Percentiles rank a stretch among this genome's conserved stretches.
phyloP scores from a whole-genome alignment of 169 alveolate genomes.

The Eimeria maxima region DNA sequence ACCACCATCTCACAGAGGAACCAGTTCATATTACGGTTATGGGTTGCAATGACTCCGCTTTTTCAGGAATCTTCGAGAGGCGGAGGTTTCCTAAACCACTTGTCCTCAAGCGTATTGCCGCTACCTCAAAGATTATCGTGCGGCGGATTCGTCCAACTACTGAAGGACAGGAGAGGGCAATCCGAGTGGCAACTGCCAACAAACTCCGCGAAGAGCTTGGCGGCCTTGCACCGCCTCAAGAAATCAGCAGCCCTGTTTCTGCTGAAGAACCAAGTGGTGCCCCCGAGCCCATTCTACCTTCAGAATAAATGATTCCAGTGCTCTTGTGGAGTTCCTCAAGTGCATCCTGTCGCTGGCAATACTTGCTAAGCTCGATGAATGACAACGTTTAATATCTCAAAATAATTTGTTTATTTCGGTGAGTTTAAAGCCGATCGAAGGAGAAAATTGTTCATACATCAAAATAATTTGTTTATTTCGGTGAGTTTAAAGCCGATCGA shows the following conservation, averaged over 20 bases:
- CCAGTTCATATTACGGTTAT: not conserved
- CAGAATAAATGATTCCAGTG: not conserved
- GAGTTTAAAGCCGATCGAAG: not conserved
- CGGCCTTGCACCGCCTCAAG: not conserved
- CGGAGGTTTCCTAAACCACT: constrained; percentile 24
- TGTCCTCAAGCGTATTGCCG: constrained; percentile 28
- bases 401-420: not conserved
- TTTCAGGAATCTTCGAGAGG: constrained; percentile 62
- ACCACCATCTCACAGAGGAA: not conserved
- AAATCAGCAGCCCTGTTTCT: not conserved
- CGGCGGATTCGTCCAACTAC: not conserved
- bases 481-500: not conserved
- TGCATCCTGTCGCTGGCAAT: not conserved
- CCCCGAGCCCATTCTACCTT: not conserved
- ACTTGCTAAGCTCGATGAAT: not conserved
- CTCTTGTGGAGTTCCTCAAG: not conserved
- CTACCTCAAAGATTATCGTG: not conserved
- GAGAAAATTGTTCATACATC: not conserved
- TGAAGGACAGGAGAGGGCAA: constrained; percentile 33
- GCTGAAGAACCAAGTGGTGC: not conserved
- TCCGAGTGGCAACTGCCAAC: not conserved
- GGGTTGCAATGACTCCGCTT: not conserved
- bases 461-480: not conserved
- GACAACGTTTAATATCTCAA: not conserved
- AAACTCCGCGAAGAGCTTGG: constrained; percentile 32